These are phyloP conservation scores for Tuber umbilicatum DNA, from an alignment of 495 filamentous ascomycete genomes.

Conservation along the genomic window DNA sequence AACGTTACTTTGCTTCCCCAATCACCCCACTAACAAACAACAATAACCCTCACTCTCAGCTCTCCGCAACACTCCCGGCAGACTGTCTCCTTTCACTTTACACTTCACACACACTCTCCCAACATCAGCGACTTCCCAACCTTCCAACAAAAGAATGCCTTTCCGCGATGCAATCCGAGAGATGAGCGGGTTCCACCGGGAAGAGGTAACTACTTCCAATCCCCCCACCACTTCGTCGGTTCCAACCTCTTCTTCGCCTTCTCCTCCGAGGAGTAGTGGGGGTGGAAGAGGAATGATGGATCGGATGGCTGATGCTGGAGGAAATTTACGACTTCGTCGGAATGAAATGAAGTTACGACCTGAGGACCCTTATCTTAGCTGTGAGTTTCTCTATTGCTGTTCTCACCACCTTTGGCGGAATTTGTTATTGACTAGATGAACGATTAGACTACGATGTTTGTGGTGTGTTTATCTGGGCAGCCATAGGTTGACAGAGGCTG, in stretches of 20 bases:
- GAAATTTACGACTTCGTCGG: slow-evolving; percentile 10
- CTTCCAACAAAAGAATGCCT: slow-evolving; percentile 22
- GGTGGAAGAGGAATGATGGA: not conserved
- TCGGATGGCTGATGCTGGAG: slow-evolving; percentile 31
- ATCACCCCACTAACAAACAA: not conserved
- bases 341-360: slow-evolving; percentile 51
- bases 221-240: not conserved
- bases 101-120: not conserved
- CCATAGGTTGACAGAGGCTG: slow-evolving; percentile 21
- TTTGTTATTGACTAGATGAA: slow-evolving; percentile 10
- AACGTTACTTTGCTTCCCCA: not conserved
- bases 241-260: not conserved
- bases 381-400: slow-evolving; percentile 47
- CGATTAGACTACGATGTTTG: slow-evolving; percentile 61
- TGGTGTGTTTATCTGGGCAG: slow-evolving; percentile 49
- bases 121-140: not conserved
- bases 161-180: slow-evolving; percentile 38
- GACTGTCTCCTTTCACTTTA: not conserved
- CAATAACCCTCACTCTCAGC: not conserved
- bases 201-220: slow-evolving; percentile 27
- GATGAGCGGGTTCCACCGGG: slow-evolving; percentile 30
- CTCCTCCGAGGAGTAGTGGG: not conserved
- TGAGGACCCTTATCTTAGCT: slow-evolving; percentile 67
- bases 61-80: not conserved
- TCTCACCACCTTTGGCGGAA: not conserved